A percentile compares a stretch with the other conserved stretches of the same genome.
Evolutionary conservation across 495 filamentous ascomycete species (phyloP).

Genomic region (Pseudevernia furfuracea): DNA sequence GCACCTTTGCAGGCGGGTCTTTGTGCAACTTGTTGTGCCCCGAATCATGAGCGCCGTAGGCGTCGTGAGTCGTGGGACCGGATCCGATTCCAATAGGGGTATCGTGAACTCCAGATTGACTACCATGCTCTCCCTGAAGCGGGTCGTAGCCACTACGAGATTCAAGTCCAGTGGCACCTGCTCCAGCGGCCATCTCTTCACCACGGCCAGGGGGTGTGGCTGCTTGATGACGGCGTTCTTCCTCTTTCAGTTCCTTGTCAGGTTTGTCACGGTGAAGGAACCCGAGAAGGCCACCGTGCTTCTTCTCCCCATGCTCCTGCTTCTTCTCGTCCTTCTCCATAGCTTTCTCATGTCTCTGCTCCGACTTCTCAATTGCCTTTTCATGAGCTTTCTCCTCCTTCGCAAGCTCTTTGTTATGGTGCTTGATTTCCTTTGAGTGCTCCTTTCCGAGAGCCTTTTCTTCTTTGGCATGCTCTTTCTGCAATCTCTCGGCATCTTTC

Average conservation of each 20-base stretch:
- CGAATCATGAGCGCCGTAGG: slow-evolving; percentile 18
- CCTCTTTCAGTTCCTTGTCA: slow-evolving; percentile 24
- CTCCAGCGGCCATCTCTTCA: slow-evolving; percentile 17
- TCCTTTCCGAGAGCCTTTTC: slow-evolving; percentile 24
- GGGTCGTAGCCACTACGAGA: background rate
- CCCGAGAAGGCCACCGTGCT: slow-evolving; percentile 24
- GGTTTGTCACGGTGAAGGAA: slow-evolving; percentile 25
- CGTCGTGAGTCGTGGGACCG: slow-evolving; percentile 22
- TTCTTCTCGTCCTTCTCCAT: slow-evolving; percentile 21
- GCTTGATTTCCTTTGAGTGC: slow-evolving; percentile 27
- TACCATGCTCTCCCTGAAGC: slow-evolving; percentile 12
- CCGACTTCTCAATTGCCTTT: slow-evolving; percentile 20
- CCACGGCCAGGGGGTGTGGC: background rate
- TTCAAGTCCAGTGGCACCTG: slow-evolving; percentile 7
- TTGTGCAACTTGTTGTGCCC: slow-evolving; percentile 25
- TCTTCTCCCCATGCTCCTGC: slow-evolving; percentile 22
- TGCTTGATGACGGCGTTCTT: slow-evolving; percentile 17
- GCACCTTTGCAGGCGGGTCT: slow-evolving; percentile 19
- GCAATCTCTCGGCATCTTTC: slow-evolving; percentile 20
- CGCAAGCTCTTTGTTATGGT: slow-evolving; percentile 23
- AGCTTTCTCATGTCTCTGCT: slow-evolving; percentile 20
- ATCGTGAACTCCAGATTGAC: slow-evolving; percentile 15
- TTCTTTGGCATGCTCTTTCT: slow-evolving; percentile 21
- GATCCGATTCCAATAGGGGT: slow-evolving; percentile 14
- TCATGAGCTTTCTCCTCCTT: slow-evolving; percentile 25